Conservation (phyloP, 2,329 filamentous ascomycete species). For the Ophiostoma montium region DNA sequence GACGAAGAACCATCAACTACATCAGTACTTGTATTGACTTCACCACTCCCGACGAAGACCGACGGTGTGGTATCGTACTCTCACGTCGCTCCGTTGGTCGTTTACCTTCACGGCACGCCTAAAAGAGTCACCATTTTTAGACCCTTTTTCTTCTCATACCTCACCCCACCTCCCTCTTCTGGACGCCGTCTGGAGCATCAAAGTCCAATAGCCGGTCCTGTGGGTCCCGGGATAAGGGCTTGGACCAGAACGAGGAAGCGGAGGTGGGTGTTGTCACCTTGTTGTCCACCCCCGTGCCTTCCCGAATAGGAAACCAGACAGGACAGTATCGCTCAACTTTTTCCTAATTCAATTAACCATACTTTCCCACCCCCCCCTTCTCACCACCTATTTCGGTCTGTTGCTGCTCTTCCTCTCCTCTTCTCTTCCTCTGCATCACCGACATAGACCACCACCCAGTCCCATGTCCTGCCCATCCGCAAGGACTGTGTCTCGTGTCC, state of each 20-base stretch:
- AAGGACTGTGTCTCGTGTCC: constrained; percentile 4
- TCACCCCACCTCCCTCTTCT: constrained; percentile 4
- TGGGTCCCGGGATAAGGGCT: background rate
- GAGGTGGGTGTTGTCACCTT: background rate
- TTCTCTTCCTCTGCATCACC: background rate
- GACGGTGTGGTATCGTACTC: background rate
- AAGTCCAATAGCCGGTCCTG: background rate
- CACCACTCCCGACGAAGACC: too few species aligned
- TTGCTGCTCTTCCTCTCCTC: background rate
- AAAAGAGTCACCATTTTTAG: too few species aligned
- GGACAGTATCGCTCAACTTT: background rate
- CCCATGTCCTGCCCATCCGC: constrained; percentile 1
- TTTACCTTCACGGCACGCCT: too few species aligned
- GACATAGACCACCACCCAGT: background rate
- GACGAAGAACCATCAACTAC: too few species aligned
- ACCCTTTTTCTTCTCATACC: background rate
- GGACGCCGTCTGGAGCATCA: background rate
- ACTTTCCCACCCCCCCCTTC: background rate
- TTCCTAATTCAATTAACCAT: background rate
- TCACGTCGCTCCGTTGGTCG: too few species aligned
- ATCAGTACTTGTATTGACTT: too few species aligned
- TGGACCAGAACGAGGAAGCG: background rate
- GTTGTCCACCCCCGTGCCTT: background rate
- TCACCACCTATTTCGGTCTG: background rate
- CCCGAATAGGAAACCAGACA: background rate